Evolutionary conservation across 768 basidiomycete species (phyloP).

Genomic region (Podaxis sp.): DNA sequence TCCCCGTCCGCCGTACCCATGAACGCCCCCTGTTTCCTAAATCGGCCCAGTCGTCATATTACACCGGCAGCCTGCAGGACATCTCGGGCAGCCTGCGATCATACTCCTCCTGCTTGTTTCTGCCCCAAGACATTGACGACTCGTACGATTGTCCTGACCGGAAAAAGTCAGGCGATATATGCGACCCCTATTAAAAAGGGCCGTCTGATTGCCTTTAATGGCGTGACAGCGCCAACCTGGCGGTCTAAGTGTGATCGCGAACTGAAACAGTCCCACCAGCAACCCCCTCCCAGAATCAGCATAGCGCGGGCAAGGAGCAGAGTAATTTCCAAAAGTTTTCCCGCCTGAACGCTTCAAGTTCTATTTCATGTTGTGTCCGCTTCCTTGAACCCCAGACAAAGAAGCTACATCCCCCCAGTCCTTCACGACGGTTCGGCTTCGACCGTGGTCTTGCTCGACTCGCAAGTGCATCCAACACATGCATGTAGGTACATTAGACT

Average conservation of each 20-base stretch:
- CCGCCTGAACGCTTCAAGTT: too few species aligned
- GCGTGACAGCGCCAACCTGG: neutral
- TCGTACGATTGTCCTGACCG: slow-evolving; percentile 7
- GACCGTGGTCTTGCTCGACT: too few species aligned
- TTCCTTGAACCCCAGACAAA: too few species aligned
- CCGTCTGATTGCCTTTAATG: neutral
- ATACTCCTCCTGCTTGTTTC: neutral
- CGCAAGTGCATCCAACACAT: too few species aligned
- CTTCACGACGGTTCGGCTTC: too few species aligned
- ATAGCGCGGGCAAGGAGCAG: too few species aligned
- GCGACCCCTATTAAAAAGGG: slow-evolving; percentile 5
- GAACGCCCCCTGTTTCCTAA: slow-evolving; percentile 9
- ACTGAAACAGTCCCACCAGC: neutral
- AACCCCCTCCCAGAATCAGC: too few species aligned
- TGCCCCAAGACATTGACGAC: slow-evolving; percentile 9
- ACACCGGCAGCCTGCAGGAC: neutral
- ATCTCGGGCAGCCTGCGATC: neutral
- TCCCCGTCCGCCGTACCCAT: neutral
- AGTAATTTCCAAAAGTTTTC: too few species aligned
- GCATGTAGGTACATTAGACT: too few species aligned
- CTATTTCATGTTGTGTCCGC: too few species aligned
- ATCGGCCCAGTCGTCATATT: neutral
- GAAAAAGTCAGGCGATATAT: slow-evolving; percentile 4
- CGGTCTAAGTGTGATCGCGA: neutral
- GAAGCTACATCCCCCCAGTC: too few species aligned